These are phyloP conservation scores for Globisporangium alternatum DNA, from an alignment of 352 stramenopile species.

Conservation along the genomic window DNA sequence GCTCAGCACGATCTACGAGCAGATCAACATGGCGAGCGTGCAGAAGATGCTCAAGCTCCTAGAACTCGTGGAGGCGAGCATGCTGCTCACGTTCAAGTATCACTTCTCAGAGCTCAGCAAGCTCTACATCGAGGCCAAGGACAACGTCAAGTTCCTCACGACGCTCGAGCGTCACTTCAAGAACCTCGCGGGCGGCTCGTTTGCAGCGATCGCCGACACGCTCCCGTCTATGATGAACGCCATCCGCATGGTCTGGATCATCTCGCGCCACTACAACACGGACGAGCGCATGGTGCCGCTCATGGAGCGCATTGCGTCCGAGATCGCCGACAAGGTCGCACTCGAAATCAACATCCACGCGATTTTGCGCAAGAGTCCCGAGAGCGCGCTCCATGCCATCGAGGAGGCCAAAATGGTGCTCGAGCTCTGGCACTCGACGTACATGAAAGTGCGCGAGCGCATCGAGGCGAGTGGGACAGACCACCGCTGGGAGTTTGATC, in stretches of 20 bases:
- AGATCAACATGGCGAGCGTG: conserved; percentile 94
- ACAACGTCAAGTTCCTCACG: conserved; percentile 96
- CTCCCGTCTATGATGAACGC: conserved; percentile 96
- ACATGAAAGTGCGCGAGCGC: conserved; percentile 92
- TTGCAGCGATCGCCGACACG: conserved; percentile 91
- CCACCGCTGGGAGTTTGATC: conserved; percentile 95
- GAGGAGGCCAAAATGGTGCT: conserved; percentile 91
- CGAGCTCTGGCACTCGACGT: conserved; percentile 92
- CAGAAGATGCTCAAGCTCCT: conserved; percentile 95
- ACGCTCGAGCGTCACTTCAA: conserved; percentile 97
- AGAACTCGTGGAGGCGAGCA: conserved; percentile 87
- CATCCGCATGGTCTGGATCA: conserved; percentile 97
- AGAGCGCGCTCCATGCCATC: conserved; percentile 79
- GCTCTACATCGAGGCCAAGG: conserved; percentile 94
- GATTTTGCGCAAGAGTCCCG: conserved; percentile 81
- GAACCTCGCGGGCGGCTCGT: conserved; percentile 90
- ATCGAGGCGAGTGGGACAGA: conserved; percentile 94
- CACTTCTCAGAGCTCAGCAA: conserved; percentile 95
- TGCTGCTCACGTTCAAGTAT: conserved; percentile 92
- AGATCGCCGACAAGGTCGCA: conserved; percentile 93
- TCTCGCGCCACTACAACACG: conserved; percentile 97
- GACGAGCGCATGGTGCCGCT: conserved; percentile 95
- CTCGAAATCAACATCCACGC: conserved; percentile 90
- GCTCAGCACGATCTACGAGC: conserved; percentile 94
- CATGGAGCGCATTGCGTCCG: conserved; percentile 93